phyloP scores from a whole-genome alignment of 1,139 yeast genomes.

The Ogataea hybrid region DNA sequence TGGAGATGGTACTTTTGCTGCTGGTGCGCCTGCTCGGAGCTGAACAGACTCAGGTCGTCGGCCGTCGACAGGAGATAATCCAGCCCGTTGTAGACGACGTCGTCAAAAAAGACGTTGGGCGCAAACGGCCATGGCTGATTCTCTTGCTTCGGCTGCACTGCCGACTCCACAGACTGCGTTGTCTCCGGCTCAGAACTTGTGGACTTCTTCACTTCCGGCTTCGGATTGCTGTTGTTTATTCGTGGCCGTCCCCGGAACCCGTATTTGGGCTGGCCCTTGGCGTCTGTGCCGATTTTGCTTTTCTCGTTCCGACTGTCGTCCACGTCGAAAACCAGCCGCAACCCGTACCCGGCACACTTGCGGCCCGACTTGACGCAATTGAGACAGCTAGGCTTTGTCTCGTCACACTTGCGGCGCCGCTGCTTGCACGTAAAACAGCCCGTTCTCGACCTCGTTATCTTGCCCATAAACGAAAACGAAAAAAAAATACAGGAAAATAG shows the following conservation, averaged over 20 bases:
- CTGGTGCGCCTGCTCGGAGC: conserved; percentile 14
- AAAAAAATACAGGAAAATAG: not conserved
- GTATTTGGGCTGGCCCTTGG: conserved; percentile 33
- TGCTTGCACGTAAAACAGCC: conserved; percentile 48
- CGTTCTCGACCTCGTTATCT: conserved; percentile 47
- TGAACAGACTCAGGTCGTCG: conserved; percentile 16
- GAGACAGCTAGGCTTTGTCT: conserved; percentile 50
- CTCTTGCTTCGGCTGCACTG: not conserved
- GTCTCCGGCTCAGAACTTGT: not conserved
- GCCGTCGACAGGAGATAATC: conserved; percentile 27
- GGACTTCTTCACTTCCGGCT: not conserved
- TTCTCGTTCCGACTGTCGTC: conserved; percentile 37
- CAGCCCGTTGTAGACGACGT: conserved; percentile 31
- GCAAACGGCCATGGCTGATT: not conserved
- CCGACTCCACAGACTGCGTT: not conserved
- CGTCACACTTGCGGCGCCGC: conserved; percentile 56
- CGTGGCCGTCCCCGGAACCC: conserved; percentile 39
- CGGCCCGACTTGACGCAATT: conserved; percentile 48
- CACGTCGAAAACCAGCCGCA: conserved; percentile 46
- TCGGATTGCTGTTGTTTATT: conserved; percentile 13
- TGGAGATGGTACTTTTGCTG: conserved; percentile 16
- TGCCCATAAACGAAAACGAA: conserved; percentile 31
- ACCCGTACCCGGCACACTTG: conserved; percentile 48
- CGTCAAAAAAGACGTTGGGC: conserved; percentile 21
- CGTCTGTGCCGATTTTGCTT: conserved; percentile 13